Base-by-base conservation (phyloP, 2,329 filamentous ascomycete species). In the Monosporascus sp. region DNA sequence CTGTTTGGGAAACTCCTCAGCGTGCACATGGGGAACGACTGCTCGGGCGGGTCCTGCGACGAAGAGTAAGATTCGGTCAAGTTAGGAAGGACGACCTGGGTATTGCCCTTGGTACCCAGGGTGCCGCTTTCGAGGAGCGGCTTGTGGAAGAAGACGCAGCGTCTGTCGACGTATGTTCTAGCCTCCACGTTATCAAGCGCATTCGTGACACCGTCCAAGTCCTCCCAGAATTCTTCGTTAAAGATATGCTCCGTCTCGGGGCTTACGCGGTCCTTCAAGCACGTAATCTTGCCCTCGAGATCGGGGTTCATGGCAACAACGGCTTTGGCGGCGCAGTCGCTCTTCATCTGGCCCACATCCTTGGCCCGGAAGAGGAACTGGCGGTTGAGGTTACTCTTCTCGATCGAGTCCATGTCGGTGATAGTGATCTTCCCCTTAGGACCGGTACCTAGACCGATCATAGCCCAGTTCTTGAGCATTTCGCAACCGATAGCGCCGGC, bases 381-480 rank as follows among this genome's bases (percentile, higher is more conserved):
- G 44, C 94, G 84, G 77, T 99, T 99, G 50, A 99, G 78, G 69
- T 99, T 99, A 77, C 93, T 97, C 82, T 93, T 96, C 75, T 99
- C 94, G 63, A 99, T 99, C 51, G 92, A 92, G 68, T 99, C 94
- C 85, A 96, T 97, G 69, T 99, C 94, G 15, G 95, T 97, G 49
- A 99, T 89, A 54, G 78, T 90, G 65, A 99, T 95, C 71, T 88
- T 88, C 64, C 94, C 94, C 48, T 91, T 82, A 3, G 91, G 89
- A 4, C 94, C 94, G 46, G 89, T 89, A 45, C 88, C 93, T 31
- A 99, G 78, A 61, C 94, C 94, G 70, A 97, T 96, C 92, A 99
- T 95, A 37, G 95, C 93, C 92, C 94, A 99, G 72, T 97, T 97
- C 83, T 99, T 99, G 62, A 99, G 77, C 88, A 97, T 99, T 69